These are phyloP conservation scores for Kwoniella dendrophila DNA, from an alignment of 768 basidiomycete species.

Conservation along the genomic window DNA sequence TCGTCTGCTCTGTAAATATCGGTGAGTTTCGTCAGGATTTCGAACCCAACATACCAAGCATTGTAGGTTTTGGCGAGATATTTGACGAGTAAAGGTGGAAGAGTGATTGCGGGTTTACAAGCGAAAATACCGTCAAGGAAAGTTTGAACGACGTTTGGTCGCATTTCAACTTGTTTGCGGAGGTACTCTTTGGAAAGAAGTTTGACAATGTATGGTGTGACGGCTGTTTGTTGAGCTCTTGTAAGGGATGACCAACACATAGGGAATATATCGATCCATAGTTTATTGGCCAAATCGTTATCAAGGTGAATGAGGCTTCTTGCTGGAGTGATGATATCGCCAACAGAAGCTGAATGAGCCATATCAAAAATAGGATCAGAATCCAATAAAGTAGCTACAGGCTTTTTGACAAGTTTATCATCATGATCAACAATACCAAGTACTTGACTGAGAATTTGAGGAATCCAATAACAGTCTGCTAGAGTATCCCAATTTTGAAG, in stretches of 20 bases:
- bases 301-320: constrained; percentile 83
- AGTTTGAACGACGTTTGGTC: constrained; percentile 90
- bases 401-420: constrained; percentile 43
- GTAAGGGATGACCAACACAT: constrained; percentile 82
- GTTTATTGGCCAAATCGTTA: constrained; percentile 71
- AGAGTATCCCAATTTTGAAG: constrained; percentile 95
- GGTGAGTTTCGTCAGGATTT: constrained; percentile 78
- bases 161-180: constrained; percentile 78
- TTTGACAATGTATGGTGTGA: constrained; percentile 84
- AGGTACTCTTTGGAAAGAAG: constrained; percentile 93
- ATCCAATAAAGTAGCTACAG: constrained; percentile 23
- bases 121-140: constrained; percentile 79
- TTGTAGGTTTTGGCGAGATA: constrained; percentile 95
- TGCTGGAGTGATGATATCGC: constrained; percentile 70
- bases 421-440: constrained; percentile 67
- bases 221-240: constrained; percentile 81
- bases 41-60: constrained; percentile 89
- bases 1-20: constrained; percentile 77
- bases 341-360: constrained; percentile 43
- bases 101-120: constrained; percentile 81
- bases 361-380: constrained; percentile 31
- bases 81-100: constrained; percentile 93
- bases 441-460: constrained; percentile 83
- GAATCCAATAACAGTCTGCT: constrained; percentile 90
- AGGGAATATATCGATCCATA: constrained; percentile 86